These are phyloP conservation scores for Phytophthora sp. DNA, from an alignment of 352 stramenopile genomes.

Conservation along the genomic window DNA sequence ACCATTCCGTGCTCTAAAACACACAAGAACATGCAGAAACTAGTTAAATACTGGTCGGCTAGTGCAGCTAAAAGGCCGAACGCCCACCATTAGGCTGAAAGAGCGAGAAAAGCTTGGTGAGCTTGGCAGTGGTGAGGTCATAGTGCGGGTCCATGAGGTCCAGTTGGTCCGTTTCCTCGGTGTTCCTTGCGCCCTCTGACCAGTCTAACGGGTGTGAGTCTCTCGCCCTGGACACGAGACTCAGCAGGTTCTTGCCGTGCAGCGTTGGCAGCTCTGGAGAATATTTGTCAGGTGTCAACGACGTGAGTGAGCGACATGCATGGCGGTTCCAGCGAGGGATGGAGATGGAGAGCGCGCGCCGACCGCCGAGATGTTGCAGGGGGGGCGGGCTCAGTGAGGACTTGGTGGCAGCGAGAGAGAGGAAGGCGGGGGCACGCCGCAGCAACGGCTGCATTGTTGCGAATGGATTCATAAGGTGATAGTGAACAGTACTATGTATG, in stretches of 20 bases:
- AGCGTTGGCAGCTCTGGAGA: constrained; percentile 40
- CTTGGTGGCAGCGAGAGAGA: neutral
- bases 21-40: constrained; percentile 3
- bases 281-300: constrained; percentile 18
- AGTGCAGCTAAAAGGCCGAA: neutral
- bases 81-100: constrained; percentile 64
- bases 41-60: constrained; percentile 2
- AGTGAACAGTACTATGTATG: too few species aligned
- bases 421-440: too few species aligned
- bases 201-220: constrained; percentile 68
- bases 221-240: constrained; percentile 62
- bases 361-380: neutral
- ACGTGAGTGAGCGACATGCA: constrained; percentile 23
- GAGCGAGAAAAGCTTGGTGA: constrained; percentile 70
- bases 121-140: constrained; percentile 77
- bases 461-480: too few species aligned
- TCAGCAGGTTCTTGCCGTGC: constrained; percentile 69
- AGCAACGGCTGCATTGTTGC: too few species aligned
- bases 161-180: constrained; percentile 49
- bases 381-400: neutral
- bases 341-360: neutral
- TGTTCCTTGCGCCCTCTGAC: constrained; percentile 51
- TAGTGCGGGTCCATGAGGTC: constrained; percentile 88
- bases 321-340: neutral
- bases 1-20: constrained; percentile 59